These are phyloP conservation scores for Fraxinus excelsior DNA, from an alignment of 257 asterid genomes.

Conservation along the genomic window DNA sequence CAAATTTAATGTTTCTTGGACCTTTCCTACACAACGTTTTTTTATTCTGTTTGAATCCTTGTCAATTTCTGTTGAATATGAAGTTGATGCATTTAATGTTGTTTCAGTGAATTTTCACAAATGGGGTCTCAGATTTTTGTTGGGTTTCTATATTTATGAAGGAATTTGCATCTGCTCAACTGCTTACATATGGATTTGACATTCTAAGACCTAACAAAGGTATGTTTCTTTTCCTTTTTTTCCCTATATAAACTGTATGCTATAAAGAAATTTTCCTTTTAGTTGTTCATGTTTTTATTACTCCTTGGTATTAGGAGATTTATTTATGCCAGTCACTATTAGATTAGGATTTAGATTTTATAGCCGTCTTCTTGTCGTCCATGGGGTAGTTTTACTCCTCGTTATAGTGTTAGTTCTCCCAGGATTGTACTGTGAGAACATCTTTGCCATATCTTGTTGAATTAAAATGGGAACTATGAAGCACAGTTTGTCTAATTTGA, in stretches of 20 bases:
- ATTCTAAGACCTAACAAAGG: constrained; percentile 29
- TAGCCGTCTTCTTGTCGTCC: too few species aligned
- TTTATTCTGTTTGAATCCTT: constrained; percentile 38
- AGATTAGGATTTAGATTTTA: too few species aligned
- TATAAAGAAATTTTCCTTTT: too few species aligned
- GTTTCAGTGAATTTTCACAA: constrained; percentile 25
- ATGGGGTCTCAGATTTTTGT: constrained; percentile 32
- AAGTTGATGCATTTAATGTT: constrained; percentile 57
- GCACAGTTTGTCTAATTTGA: not conserved
- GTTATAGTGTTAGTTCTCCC: too few species aligned
- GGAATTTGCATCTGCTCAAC: constrained; percentile 16
- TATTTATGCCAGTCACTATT: too few species aligned
- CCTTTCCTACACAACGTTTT: constrained; percentile 24
- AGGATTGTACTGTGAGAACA: too few species aligned
- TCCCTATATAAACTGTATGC: not conserved
- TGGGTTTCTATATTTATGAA: not conserved
- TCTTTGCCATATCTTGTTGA: not conserved
- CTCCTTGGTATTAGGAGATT: too few species aligned
- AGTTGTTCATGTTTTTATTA: too few species aligned
- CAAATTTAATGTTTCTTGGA: constrained; percentile 55
- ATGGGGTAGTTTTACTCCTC: too few species aligned
- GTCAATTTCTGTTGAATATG: constrained; percentile 53
- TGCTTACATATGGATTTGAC: not conserved
- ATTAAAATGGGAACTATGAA: not conserved
- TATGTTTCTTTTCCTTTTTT: not conserved